Evolutionary conservation across 2,329 filamentous ascomycete genomes (phyloP).

Genomic region (Aspergillus puulaauensis): DNA sequence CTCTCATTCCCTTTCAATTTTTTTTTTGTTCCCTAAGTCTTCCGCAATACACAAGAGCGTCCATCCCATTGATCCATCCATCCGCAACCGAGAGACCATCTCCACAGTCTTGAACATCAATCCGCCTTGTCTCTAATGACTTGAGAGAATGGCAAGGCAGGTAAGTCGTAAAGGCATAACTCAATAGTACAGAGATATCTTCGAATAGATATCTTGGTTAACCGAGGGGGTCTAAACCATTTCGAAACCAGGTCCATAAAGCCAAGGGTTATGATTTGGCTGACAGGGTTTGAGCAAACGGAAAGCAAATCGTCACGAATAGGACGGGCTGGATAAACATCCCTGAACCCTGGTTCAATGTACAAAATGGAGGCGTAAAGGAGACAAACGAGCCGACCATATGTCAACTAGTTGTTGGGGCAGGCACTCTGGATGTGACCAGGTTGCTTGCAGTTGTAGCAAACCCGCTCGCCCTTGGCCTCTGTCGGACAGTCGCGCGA

Average conservation of each 20-base stretch:
- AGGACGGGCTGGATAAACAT: constrained; percentile 12
- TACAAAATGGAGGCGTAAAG: constrained; percentile 21
- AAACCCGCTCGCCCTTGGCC: constrained; percentile 87
- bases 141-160: constrained; percentile 9
- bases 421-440: constrained; percentile 94
- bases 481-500: constrained; percentile 96
- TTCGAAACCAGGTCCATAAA: constrained; percentile 22
- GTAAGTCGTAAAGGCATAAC: constrained; percentile 13
- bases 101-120: constrained; percentile 18
- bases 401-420: constrained; percentile 70
- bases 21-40: constrained; percentile 15
- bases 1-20: not conserved
- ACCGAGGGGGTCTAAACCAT: constrained; percentile 21
- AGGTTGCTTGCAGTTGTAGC: constrained; percentile 90
- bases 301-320: constrained; percentile 28
- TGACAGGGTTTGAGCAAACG: constrained; percentile 17
- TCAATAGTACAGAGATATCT: constrained; percentile 16
- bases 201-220: constrained; percentile 17
- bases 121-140: constrained; percentile 16
- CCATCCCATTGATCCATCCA: constrained; percentile 21
- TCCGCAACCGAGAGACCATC: constrained; percentile 26
- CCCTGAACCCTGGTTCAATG: constrained; percentile 17
- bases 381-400: constrained; percentile 23
- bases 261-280: constrained; percentile 18
- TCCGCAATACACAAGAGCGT: constrained; percentile 22